These are phyloP conservation scores for Penicillium riverlandense DNA, from an alignment of 495 filamentous ascomycete genomes.

Conservation along the genomic window DNA sequence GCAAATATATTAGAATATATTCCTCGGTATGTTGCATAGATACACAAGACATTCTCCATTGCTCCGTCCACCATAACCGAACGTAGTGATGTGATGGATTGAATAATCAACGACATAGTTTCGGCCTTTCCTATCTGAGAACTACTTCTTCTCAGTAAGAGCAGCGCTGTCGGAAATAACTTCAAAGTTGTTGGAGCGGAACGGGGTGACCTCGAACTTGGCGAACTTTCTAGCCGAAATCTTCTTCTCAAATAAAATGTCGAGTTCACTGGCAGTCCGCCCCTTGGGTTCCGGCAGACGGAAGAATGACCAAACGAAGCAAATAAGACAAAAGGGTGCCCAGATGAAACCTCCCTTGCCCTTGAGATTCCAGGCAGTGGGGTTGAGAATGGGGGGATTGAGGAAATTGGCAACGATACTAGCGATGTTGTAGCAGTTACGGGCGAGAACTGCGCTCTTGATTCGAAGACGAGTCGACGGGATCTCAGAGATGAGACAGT, in stretches of 20 bases:
- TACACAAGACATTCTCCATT: too few species aligned
- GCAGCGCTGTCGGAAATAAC: not conserved
- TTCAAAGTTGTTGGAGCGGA: conserved; percentile 19
- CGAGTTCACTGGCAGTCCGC: conserved; percentile 54
- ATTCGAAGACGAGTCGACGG: conserved; percentile 48
- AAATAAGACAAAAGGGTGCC: conserved; percentile 41
- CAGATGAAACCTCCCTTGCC: conserved; percentile 66
- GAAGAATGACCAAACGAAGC: conserved; percentile 41
- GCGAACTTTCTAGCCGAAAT: conserved; percentile 32
- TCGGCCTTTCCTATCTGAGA: too few species aligned
- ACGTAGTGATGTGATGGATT: too few species aligned
- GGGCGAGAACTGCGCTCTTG: conserved; percentile 36
- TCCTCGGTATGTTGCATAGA: too few species aligned
- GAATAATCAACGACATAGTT: too few species aligned
- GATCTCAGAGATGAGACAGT: conserved; percentile 55
- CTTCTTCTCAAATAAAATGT: conserved; percentile 42
- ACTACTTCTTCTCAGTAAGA: too few species aligned
- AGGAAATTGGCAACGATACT: conserved; percentile 49
- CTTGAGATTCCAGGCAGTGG: conserved; percentile 51
- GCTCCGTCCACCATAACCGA: too few species aligned
- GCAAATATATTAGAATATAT: too few species aligned
- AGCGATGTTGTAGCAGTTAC: conserved; percentile 54
- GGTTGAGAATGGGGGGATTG: conserved; percentile 65
- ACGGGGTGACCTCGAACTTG: conserved; percentile 46
- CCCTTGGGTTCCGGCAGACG: conserved; percentile 56